Percentiles rank a stretch among this genome's conserved stretches.
These are phyloP conservation scores for Ganoderma meredithae DNA, from an alignment of 1,284 basidiomycete species.

Conservation along the genomic window DNA sequence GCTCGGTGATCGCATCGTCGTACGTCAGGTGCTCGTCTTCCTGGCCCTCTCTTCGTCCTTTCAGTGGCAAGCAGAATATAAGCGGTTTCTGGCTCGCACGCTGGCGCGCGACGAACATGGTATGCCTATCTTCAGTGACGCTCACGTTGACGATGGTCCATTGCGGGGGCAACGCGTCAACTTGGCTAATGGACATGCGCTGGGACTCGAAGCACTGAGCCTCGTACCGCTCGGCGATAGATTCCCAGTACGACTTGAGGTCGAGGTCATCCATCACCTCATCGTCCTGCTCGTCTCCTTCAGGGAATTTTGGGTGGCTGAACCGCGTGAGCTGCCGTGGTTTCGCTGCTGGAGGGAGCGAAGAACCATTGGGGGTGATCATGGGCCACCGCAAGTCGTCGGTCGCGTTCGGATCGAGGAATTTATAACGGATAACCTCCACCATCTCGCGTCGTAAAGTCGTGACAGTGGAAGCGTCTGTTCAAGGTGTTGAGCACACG, in stretches of 20 bases:
- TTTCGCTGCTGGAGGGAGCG: conserved; percentile 41
- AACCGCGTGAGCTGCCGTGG: conserved; percentile 26
- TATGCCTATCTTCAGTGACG: conserved; percentile 83
- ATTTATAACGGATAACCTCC: conserved; percentile 74
- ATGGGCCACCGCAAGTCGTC: conserved; percentile 79
- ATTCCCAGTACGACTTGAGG: conserved; percentile 68
- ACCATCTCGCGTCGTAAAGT: conserved; percentile 84
- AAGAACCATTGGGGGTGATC: conserved; percentile 52
- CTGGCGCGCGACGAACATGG: conserved; percentile 87
- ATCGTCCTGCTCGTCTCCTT: conserved; percentile 46
- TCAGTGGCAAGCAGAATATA: conserved; percentile 89
- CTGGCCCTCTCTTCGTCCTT: conserved; percentile 79
- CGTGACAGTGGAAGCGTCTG: conserved; percentile 75
- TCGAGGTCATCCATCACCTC: conserved; percentile 44
- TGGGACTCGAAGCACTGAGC: conserved; percentile 51
- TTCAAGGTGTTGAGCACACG: not conserved
- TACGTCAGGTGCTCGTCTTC: conserved; percentile 84
- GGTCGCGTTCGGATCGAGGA: conserved; percentile 46
- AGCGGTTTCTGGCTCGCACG: conserved; percentile 69
- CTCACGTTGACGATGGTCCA: conserved; percentile 92
- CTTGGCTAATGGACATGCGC: conserved; percentile 47
- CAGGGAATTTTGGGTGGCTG: conserved; percentile 35
- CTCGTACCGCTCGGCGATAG: conserved; percentile 61
- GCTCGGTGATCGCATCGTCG: conserved; percentile 75
- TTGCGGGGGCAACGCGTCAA: conserved; percentile 66